Evolutionary conservation across 2,329 filamentous ascomycete species (phyloP), one percentile per base, ranked within the genome.

Genomic region (Sporothrix brasiliensis): DNA sequence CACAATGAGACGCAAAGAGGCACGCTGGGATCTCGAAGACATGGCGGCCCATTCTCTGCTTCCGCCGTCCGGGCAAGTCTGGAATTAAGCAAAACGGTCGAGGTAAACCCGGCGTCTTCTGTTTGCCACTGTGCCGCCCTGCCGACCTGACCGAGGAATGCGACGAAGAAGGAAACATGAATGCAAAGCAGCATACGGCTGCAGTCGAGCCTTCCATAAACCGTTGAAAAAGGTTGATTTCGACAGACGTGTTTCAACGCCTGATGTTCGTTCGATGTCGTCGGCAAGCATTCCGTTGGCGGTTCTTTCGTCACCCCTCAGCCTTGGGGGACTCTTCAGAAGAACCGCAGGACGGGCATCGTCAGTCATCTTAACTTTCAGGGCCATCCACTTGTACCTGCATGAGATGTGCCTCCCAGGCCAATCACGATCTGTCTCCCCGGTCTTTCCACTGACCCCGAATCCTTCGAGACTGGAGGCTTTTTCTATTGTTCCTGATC

Each of bases 401-500:
- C 50, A 67, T 54, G 65, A 44, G 63, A 30, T 52, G 65, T 67
- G 65, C 66, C 21, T 44, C 39, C 34, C 11, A 1, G 39, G 24
- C 52, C 66, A 68, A 56, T 47, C 39, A 58, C 13, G 50, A 50
- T 24, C 3, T 27, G 13, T 54, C n/a, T 30, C 50, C 50, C 13
- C 4, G 30, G 30, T 47, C 65, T 44, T 44, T 41, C 21, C 53
- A 21, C 50, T 49, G 30, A 24, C 67, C 67, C 49, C 53, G 21
- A 30, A 58, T 30, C 24, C 30, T 67, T 19, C 54, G 41, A 60
- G 54, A 60, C 54, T 41, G 9, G 47, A 39, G 27, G 34, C 50
- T 44, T 30, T 67, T 67, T 34, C 49, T 24, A 67, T 30, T 47
- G 68, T 66, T 63, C 68, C 68, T 70, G 60, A 70, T 70, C 41